phyloP scores from a whole-genome alignment of 2,329 filamentous ascomycete species.

The Magnaporthales sp. region DNA sequence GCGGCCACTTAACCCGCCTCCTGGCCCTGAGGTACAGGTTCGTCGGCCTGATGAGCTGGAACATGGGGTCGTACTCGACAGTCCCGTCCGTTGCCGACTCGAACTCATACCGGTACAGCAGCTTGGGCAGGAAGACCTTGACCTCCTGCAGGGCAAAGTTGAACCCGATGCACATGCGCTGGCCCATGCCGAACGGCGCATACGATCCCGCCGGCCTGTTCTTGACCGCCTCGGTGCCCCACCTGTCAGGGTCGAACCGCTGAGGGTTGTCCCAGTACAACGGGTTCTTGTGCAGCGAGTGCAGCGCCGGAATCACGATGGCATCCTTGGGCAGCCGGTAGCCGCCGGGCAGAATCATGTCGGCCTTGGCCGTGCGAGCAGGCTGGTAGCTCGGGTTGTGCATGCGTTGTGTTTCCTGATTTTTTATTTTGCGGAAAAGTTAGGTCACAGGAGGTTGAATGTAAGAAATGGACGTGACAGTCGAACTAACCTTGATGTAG shows the following conservation, averaged over 20 bases:
- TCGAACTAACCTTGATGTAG: conserved; percentile 40
- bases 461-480: too few species aligned
- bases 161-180: conserved; percentile 53
- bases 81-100: conserved; percentile 36
- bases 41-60: conserved; percentile 46
- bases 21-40: conserved; percentile 45
- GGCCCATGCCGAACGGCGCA: conserved; percentile 49
- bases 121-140: conserved; percentile 48
- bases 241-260: conserved; percentile 50
- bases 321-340: conserved; percentile 43
- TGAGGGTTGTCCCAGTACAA: conserved; percentile 48
- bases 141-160: conserved; percentile 55
- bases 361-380: conserved; percentile 44
- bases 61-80: conserved; percentile 51
- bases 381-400: conserved; percentile 56
- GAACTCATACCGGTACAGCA: conserved; percentile 52
- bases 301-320: conserved; percentile 44
- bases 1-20: conserved; percentile 39
- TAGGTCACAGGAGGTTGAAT: too few species aligned
- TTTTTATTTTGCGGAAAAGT: neutral
- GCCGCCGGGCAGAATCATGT: conserved; percentile 50
- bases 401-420: conserved; percentile 41
- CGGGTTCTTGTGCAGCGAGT: conserved; percentile 44
- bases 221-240: conserved; percentile 46
- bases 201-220: conserved; percentile 42